Base-by-base conservation (phyloP, 331 rosid genomes). In the Arachis monticola region DNA sequence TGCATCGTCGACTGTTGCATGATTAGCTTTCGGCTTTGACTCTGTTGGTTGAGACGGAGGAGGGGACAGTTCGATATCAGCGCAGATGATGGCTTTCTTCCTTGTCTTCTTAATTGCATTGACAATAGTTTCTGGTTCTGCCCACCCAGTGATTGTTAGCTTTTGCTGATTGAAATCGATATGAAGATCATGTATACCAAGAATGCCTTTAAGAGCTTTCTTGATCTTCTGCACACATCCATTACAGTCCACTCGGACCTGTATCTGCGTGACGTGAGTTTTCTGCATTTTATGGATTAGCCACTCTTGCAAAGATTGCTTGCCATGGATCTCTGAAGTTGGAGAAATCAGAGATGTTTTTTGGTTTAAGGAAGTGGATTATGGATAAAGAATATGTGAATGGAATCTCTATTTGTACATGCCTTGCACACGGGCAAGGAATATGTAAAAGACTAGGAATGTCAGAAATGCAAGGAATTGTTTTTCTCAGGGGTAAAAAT, bases 181-280 rank as follows among this genome's bases (percentile, higher is more conserved):
- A 73, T 75, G 80, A 51, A 90, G 71, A 80, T 95, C 92, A 69
- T 86, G 88, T 83, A 95, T 90, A 48, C 99, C 99, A 40, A 82
- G 77, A 57, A 95, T 81, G 81, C 91, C 93, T 56, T 77, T 69
- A 9, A 95, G 76, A 7, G 93, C 92, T 78, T 86, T 95, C 86
- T 85, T 95, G 60, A 95, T 86, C 97, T 95, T 92, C 69, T 87
- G 93, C n/a, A 88, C 90, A 10, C 99, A 95, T 7, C 99, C 99
- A 56, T 95, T 92, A 48, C 99, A 95, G 86, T 92, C 97, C 83
- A 92, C 92, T 8, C 99, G 90, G 78, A 95, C 93, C 70, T 90
- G 88, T 71, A 92, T 88, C 78, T 86, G 91, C 3, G 97, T 90
- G 72, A 88, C 71, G 59, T 77, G 91, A 69, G 86, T 85, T 85